Evolutionary conservation across 805 yeast genomes (phyloP).

Genomic region (Dipodascopsis uninucleata): DNA sequence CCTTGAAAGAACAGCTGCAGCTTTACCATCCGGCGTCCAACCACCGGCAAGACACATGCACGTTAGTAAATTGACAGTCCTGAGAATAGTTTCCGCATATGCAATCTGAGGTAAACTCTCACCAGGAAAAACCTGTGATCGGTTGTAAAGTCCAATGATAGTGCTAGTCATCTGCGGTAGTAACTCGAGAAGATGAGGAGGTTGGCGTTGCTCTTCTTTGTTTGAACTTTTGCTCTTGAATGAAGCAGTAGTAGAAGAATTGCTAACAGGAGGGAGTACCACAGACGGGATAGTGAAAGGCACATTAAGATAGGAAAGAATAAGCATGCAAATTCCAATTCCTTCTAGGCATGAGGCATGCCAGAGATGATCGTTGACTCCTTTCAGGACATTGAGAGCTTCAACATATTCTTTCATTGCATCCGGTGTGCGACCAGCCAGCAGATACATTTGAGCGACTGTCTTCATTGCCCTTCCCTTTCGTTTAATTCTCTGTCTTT

Average conservation of each 20-base stretch:
- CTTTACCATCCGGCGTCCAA: conserved; percentile 43
- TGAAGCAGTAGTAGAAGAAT: conserved; percentile 2
- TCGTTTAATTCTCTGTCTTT: conserved; percentile 45
- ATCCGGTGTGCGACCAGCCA: conserved; percentile 73
- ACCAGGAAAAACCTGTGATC: conserved; percentile 54
- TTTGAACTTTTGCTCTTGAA: conserved; percentile 5
- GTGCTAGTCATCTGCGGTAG: conserved; percentile 26
- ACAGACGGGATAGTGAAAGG: conserved; percentile 42
- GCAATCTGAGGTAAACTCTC: conserved; percentile 82
- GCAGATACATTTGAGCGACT: conserved; percentile 67
- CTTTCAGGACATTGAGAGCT: conserved; percentile 55
- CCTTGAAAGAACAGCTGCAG: conserved; percentile 45
- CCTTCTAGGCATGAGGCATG: conserved; percentile 84
- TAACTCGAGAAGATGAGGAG: conserved; percentile 26
- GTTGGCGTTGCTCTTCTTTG: conserved; percentile 5
- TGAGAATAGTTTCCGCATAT: conserved; percentile 64
- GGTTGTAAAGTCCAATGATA: conserved; percentile 39
- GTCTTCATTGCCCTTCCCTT: conserved; percentile 73
- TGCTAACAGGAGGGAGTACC: conserved; percentile 24
- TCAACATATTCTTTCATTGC: conserved; percentile 76
- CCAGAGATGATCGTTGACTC: conserved; percentile 78
- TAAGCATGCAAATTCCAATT: conserved; percentile 58
- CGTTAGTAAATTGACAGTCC: conserved; percentile 61
- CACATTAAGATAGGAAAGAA: conserved; percentile 55
- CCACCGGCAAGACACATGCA: conserved; percentile 49